Evolutionary conservation across 176 grass and related monocot species (phyloP).

Genomic region (Chrysopogon serrulatus): DNA sequence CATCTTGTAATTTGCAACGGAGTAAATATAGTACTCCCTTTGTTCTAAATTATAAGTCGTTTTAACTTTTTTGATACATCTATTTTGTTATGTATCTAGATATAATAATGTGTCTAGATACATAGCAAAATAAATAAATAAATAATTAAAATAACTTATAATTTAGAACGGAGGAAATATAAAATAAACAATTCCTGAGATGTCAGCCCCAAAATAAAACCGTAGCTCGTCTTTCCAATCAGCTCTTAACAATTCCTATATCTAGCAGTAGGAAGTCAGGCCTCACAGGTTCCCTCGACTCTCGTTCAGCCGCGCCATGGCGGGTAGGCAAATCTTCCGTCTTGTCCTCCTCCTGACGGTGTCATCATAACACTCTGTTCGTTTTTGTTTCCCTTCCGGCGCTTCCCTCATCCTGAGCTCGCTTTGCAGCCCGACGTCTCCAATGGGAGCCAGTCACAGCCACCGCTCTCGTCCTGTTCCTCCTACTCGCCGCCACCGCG

Average conservation of each 20-base stretch:
- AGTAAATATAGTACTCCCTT: not conserved
- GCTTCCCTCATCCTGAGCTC: not conserved
- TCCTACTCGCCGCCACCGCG: not conserved
- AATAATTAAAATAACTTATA: not conserved
- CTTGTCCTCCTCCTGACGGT: not conserved
- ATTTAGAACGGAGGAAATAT: not conserved
- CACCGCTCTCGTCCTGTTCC: not conserved
- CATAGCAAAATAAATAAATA: too few species aligned
- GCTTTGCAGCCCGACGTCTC: conserved; percentile 9
- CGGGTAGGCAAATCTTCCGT: not conserved
- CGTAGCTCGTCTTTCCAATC: not conserved
- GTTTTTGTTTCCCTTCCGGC: too few species aligned
- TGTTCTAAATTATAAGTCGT: too few species aligned
- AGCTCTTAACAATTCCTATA: too few species aligned
- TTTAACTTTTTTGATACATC: too few species aligned
- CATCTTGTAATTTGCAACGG: not conserved
- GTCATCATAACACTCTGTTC: not conserved
- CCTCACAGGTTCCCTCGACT: not conserved
- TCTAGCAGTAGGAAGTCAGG: too few species aligned
- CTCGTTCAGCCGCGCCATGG: not conserved
- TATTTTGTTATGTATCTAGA: too few species aligned
- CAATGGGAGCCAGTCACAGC: not conserved
- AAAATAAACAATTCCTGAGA: not conserved
- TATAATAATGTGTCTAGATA: too few species aligned
- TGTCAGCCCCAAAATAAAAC: not conserved